These are phyloP conservation scores for Neopestalotiopsis sp. DNA, from an alignment of 2,329 filamentous ascomycete genomes.

Conservation along the genomic window DNA sequence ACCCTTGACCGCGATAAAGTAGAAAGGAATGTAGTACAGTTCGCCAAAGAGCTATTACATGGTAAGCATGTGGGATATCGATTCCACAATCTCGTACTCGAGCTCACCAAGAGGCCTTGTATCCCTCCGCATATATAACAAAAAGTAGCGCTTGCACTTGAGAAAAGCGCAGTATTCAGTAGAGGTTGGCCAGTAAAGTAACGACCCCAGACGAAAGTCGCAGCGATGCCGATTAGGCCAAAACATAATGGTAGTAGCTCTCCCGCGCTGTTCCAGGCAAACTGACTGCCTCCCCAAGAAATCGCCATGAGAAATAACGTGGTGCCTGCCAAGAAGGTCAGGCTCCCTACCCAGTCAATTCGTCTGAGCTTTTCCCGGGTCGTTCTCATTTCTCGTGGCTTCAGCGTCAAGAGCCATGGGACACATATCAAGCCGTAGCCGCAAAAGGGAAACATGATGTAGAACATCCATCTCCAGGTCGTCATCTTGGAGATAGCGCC, in stretches of 20 bases:
- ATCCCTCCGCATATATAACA: conserved; percentile 19
- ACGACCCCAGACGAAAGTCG: conserved; percentile 17
- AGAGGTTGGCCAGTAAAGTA: conserved; percentile 16
- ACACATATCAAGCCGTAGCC: conserved; percentile 31
- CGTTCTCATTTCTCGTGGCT: conserved; percentile 8
- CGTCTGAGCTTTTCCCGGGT: conserved; percentile 13
- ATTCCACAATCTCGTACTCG: too few species aligned
- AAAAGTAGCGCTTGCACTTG: conserved; percentile 13
- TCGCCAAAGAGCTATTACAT: conserved; percentile 9
- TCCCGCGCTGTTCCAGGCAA: conserved; percentile 15
- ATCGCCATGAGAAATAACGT: conserved; percentile 17
- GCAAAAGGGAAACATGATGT: conserved; percentile 38
- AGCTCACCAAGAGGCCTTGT: conserved; percentile 19
- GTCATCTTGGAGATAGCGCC: conserved; percentile 9
- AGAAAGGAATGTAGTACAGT: conserved; percentile 20
- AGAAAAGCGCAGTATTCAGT: conserved; percentile 17
- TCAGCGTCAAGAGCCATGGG: conserved; percentile 41
- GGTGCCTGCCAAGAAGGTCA: conserved; percentile 22
- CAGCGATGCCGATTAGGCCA: conserved; percentile 17
- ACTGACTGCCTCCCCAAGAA: conserved; percentile 23
- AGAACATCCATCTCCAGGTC: conserved; percentile 39
- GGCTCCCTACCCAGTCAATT: conserved; percentile 20
- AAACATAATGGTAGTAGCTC: conserved; percentile 16
- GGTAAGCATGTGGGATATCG: too few species aligned
- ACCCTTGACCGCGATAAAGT: conserved; percentile 15